These are phyloP conservation scores for sunflower (Helianthus annuus) DNA, from an alignment of 129 eudicot genomes.

Conservation along the genomic window DNA sequence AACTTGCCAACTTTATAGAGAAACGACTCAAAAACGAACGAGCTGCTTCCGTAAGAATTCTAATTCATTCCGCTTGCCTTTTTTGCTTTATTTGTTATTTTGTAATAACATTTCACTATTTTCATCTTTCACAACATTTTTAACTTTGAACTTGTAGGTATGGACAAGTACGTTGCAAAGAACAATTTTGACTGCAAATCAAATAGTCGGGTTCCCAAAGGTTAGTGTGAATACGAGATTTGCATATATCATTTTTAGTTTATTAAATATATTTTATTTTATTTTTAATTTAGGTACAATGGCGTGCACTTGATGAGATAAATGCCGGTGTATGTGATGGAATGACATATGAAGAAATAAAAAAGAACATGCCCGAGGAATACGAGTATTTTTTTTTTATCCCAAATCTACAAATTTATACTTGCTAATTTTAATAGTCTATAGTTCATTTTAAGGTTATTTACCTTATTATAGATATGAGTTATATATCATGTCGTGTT, in stretches of 20 bases:
- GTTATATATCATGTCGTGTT: not conserved
- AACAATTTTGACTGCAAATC: constrained; percentile 86
- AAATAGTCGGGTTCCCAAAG: constrained; percentile 91
- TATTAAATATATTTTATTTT: not conserved
- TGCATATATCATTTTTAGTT: constrained; percentile 12
- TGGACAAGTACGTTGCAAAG: constrained; percentile 99
- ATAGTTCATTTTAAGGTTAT: not conserved
- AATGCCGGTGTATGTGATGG: constrained; percentile 99
- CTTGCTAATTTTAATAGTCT: not conserved
- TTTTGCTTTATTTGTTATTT: not conserved
- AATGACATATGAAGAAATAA: constrained; percentile 96
- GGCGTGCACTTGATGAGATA: constrained; percentile 99
- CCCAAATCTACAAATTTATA: not conserved
- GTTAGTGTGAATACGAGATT: constrained; percentile 42
- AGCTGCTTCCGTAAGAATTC: constrained; percentile 83
- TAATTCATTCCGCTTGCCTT: not conserved
- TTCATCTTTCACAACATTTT: not conserved
- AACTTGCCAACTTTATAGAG: constrained; percentile 93
- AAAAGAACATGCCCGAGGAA: constrained; percentile 96
- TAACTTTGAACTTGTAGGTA: constrained; percentile 49
- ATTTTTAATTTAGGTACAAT: constrained; percentile 65
- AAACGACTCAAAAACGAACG: constrained; percentile 85
- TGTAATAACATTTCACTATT: not conserved
- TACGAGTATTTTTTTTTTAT: constrained; percentile 55
- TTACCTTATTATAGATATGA: not conserved